phyloP scores from a whole-genome alignment of 371 early-diverging fungal genomes.

The Actinomucor elegans region DNA sequence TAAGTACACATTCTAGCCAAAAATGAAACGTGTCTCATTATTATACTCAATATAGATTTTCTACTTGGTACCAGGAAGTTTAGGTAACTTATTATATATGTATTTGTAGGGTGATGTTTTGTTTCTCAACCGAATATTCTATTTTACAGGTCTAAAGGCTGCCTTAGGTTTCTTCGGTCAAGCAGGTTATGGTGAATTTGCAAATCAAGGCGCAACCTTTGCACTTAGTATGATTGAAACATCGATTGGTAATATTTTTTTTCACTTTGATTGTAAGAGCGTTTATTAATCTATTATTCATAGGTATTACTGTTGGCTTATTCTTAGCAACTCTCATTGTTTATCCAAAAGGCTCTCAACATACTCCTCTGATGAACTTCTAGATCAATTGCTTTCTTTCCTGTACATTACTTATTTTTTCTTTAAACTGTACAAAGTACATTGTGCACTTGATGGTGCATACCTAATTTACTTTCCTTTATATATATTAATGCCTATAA shows the following conservation, averaged over 20 bases:
- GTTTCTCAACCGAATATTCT: not conserved
- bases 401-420: no score
- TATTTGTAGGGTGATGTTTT: not conserved
- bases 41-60: constrained; percentile 20
- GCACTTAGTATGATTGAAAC: constrained; percentile 54
- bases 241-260: constrained; percentile 28
- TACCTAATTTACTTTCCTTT: no score
- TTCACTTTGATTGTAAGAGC: no score
- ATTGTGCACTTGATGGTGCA: no score
- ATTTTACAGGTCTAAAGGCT: constrained; percentile 38
- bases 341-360: constrained; percentile 56
- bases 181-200: constrained; percentile 29
- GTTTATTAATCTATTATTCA: not conserved
- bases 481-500: no score
- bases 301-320: constrained; percentile 60
- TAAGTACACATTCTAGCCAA: constrained; percentile 26
- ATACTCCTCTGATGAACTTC: constrained; percentile 63
- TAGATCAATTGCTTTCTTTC: no score
- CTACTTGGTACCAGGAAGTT: constrained; percentile 59
- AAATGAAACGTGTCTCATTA: no score
- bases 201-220: constrained; percentile 46
- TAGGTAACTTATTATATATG: constrained; percentile 26
- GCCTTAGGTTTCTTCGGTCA: constrained; percentile 46
- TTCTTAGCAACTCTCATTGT: constrained; percentile 57
- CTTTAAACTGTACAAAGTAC: no score